These are phyloP conservation scores for Domatiomyces globalis DNA, from an alignment of 2,329 filamentous ascomycete species.

Conservation along the genomic window DNA sequence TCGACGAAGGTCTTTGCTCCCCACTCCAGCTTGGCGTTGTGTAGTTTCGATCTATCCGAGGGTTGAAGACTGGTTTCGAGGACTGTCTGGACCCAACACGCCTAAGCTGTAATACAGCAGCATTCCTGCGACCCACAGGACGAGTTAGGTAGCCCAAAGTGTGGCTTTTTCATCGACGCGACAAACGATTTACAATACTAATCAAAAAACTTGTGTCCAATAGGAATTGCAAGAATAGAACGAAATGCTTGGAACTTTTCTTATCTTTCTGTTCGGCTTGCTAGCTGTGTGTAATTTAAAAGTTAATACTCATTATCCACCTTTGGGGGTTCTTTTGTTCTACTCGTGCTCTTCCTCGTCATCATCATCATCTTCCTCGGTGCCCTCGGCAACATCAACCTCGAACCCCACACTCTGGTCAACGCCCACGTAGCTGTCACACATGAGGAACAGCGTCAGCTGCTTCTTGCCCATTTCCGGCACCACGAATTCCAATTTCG, in stretches of 20 bases:
- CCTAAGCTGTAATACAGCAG: neutral
- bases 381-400: slow-evolving; percentile 74
- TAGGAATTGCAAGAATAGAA: neutral
- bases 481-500: slow-evolving; percentile 76
- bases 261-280: neutral
- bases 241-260: neutral
- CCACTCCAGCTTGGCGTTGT: neutral
- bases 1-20: neutral
- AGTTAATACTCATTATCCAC: neutral
- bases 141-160: neutral
- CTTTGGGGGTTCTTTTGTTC: neutral
- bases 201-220: neutral
- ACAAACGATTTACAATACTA: neutral
- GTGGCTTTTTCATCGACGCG: neutral
- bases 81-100: neutral
- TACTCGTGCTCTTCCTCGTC: slow-evolving; percentile 53
- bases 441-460: slow-evolving; percentile 87
- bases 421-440: slow-evolving; percentile 90
- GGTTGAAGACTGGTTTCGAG: neutral
- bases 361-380: slow-evolving; percentile 86
- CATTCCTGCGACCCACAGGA: neutral
- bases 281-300: too few relatives aligned
- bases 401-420: slow-evolving; percentile 89
- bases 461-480: slow-evolving; percentile 69
- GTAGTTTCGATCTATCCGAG: neutral